Conservation (phyloP, 2,329 filamentous ascomycete genomes). For the Colletotrichum tofieldiae region DNA sequence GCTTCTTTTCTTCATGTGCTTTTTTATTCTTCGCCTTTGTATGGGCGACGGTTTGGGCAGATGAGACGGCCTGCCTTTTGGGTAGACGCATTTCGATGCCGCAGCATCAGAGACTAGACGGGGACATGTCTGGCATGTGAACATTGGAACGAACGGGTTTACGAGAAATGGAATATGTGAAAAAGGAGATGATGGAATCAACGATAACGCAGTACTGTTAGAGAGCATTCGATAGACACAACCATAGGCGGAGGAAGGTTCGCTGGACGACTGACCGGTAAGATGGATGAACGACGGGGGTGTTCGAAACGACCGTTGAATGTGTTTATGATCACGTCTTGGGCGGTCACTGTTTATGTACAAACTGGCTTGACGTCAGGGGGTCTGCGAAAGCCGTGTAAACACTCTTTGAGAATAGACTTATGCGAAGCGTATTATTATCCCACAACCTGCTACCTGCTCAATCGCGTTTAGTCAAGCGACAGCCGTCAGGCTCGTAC, state of each 20-base stretch:
- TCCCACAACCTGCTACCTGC: background rate
- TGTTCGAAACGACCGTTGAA: background rate
- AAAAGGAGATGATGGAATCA: conserved; percentile 11
- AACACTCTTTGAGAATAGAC: conserved; percentile 20
- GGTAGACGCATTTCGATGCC: background rate
- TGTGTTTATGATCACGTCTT: conserved; percentile 16
- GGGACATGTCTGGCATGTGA: background rate
- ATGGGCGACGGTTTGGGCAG: background rate
- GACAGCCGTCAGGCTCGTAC: too few species aligned
- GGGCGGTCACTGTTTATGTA: background rate
- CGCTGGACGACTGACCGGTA: conserved; percentile 27
- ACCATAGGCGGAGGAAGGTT: background rate
- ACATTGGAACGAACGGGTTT: conserved; percentile 11
- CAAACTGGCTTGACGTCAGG: background rate
- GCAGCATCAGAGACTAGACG: background rate
- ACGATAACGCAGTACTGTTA: conserved; percentile 10
- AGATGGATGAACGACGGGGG: background rate
- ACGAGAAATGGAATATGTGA: conserved; percentile 21
- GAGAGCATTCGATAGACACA: conserved; percentile 9
- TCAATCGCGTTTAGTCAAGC: background rate
- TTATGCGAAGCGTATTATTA: conserved; percentile 1
- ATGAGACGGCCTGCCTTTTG: background rate
- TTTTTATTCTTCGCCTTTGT: conserved; percentile 8
- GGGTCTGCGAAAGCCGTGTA: background rate
- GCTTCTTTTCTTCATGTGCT: background rate